Conservation (phyloP, 805 yeast species). For the Yarrowia divulgata region DNA sequence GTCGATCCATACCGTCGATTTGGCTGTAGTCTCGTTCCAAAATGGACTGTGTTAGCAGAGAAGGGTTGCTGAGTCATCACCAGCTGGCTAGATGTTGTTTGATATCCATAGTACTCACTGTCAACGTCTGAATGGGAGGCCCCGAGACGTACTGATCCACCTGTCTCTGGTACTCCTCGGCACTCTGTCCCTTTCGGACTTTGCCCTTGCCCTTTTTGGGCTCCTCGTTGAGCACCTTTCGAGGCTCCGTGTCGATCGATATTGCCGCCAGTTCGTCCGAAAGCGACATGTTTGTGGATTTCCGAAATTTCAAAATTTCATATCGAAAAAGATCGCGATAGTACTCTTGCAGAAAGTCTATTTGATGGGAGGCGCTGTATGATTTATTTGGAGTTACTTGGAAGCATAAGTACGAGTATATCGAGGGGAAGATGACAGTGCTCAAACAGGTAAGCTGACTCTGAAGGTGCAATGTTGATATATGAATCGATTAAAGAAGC, state of each 20-base stretch:
- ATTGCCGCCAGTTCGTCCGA: conserved; percentile 25
- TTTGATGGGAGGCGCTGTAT: too few relatives aligned
- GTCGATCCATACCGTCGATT: conserved; percentile 52
- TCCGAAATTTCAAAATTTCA: neutral
- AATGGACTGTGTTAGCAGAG: conserved; percentile 31
- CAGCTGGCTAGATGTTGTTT: too few relatives aligned
- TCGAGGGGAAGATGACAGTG: too few relatives aligned
- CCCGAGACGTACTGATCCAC: conserved; percentile 55
- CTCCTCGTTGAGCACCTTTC: conserved; percentile 20
- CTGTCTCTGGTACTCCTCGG: conserved; percentile 67
- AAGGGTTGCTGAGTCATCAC: too few relatives aligned
- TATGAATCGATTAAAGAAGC: too few relatives aligned
- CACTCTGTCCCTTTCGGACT: conserved; percentile 71
- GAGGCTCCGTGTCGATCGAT: conserved; percentile 8
- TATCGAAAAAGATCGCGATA: neutral
- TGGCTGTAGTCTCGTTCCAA: conserved; percentile 31
- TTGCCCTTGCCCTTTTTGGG: conserved; percentile 22
- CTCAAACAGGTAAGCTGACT: too few relatives aligned
- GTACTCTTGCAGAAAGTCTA: too few relatives aligned
- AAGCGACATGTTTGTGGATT: conserved; percentile 1
- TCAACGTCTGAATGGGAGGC: conserved; percentile 58
- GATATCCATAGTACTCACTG: too few relatives aligned
- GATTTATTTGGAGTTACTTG: too few relatives aligned
- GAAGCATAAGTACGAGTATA: too few relatives aligned
- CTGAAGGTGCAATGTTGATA: too few relatives aligned